Evolutionary conservation across 352 stramenopile genomes (phyloP), one percentile per base, ranked within the genome.

Genomic region (Globisporangium iwayamae): DNA sequence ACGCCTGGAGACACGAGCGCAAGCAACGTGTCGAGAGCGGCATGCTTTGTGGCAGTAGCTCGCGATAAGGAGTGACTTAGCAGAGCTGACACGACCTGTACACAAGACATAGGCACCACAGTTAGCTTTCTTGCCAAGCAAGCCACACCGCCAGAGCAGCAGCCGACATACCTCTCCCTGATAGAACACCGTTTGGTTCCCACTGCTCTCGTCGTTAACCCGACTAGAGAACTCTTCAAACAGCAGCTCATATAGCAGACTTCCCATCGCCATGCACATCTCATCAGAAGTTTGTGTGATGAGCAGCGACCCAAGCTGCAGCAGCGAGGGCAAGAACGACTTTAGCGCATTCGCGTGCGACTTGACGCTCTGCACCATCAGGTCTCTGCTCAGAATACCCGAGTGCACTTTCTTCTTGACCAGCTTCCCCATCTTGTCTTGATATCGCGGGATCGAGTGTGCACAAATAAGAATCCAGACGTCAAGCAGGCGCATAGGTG

Each of bases 221-320:
- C 28, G 45, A 1, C 47, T 55, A 1, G 76, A 74, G 14, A 85
- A 78, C 56, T 89, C 76, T 36, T 85, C 72, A 48, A 86, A 87
- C 0, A 87, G 58, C 13, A 85, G 8, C 58, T 84, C 65, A 30
- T 77, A 81, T 11, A 87, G 48, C n/a, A 85, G 38, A 6, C 51
- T 68, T 1, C 78, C 80, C 47, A 79, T 69, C 4, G 48, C 13
- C 5, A 65, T 57, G 45, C 74, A 78, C 9, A 51, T 13, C 0
- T 32, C 13, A 28, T 65, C 68, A 0, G 55, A 22, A 16, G 70
- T 57, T 32, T 79, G 72, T 30, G 51, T 43, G 13, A 86, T 61
- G 0, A 88, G 63, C 45, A 71, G 55, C 6, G 62, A 63, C 0
- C 67, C 64, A 4, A 88, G 62, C 20, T 76, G 60, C 38, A 90